Evolutionary conservation across 2,329 filamentous ascomycete species (phyloP).

Genomic region (Hirsutella thompsonii): DNA sequence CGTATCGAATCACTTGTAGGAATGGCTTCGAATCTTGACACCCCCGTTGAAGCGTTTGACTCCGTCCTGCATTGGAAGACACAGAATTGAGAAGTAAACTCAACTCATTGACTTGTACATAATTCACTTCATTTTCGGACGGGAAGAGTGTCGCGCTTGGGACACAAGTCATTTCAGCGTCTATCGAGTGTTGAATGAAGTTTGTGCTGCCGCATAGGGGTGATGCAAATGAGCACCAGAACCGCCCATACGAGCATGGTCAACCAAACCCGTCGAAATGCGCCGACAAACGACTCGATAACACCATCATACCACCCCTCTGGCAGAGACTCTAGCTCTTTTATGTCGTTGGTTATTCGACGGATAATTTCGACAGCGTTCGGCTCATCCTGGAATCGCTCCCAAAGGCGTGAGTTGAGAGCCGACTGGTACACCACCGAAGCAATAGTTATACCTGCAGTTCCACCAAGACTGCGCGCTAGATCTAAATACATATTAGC

Average conservation of each 20-base stretch:
- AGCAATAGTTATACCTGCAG: slow-evolving; percentile 40
- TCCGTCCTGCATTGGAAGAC: no score
- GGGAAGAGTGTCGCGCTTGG: neutral
- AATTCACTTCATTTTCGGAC: neutral
- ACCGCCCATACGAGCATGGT: slow-evolving; percentile 52
- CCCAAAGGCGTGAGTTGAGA: slow-evolving; percentile 51
- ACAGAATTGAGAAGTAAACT: no score
- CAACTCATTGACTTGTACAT: neutral
- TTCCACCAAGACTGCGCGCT: slow-evolving; percentile 31
- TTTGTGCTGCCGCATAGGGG: slow-evolving; percentile 66
- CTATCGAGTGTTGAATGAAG: slow-evolving; percentile 55
- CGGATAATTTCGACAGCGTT: slow-evolving; percentile 55
- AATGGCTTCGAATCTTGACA: no score
- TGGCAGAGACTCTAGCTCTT: slow-evolving; percentile 57
- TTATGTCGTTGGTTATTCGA: slow-evolving; percentile 59
- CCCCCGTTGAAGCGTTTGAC: no score
- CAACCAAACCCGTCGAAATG: slow-evolving; percentile 64
- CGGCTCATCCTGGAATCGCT: slow-evolving; percentile 51
- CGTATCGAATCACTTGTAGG: no score
- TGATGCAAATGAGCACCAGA: slow-evolving; percentile 45
- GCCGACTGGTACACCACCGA: slow-evolving; percentile 79
- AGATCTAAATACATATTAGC: slow-evolving; percentile 18
- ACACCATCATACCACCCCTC: slow-evolving; percentile 58
- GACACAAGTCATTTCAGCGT: slow-evolving; percentile 6
- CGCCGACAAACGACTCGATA: slow-evolving; percentile 60